phyloP scores from a whole-genome alignment of 306 rosid species.

The Neltuma alba region DNA sequence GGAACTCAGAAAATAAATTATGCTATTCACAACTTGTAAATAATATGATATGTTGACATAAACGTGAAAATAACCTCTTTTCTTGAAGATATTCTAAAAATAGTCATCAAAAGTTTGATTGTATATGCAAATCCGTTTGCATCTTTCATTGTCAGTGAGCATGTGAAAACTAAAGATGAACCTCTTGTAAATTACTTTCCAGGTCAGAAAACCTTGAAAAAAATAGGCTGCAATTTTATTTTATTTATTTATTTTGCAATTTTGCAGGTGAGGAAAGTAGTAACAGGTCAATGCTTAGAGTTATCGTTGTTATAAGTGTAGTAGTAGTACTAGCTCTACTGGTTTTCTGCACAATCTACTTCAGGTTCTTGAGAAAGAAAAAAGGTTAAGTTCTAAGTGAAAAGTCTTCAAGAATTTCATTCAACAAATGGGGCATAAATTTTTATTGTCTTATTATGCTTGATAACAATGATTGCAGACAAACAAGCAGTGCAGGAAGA shows the following conservation, averaged over 20 bases:
- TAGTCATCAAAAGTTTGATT: too few species aligned
- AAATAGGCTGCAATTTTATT: neutral
- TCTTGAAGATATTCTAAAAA: neutral
- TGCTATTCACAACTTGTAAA: neutral
- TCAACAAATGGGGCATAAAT: neutral
- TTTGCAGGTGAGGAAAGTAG: conserved; percentile 30
- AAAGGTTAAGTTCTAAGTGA: conserved; percentile 21
- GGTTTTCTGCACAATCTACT: conserved; percentile 30
- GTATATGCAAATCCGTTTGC: neutral
- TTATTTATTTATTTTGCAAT: neutral
- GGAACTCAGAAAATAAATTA: neutral
- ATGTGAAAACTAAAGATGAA: neutral
- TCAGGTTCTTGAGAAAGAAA: conserved; percentile 36
- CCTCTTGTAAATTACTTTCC: neutral
- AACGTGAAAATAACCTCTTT: neutral
- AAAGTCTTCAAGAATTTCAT: neutral
- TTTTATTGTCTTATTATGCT: neutral
- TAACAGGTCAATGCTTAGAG: conserved; percentile 18
- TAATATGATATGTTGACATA: neutral
- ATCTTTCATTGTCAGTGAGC: neutral
- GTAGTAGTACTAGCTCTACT: conserved; percentile 2
- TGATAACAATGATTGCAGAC: conserved; percentile 20
- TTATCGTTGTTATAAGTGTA: conserved; percentile 20
- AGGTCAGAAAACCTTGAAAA: neutral
- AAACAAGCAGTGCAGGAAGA: conserved; percentile 21